These are phyloP conservation scores for Schizochytrium sp. DNA, from an alignment of 108 stramenopile genomes.

Conservation along the genomic window DNA sequence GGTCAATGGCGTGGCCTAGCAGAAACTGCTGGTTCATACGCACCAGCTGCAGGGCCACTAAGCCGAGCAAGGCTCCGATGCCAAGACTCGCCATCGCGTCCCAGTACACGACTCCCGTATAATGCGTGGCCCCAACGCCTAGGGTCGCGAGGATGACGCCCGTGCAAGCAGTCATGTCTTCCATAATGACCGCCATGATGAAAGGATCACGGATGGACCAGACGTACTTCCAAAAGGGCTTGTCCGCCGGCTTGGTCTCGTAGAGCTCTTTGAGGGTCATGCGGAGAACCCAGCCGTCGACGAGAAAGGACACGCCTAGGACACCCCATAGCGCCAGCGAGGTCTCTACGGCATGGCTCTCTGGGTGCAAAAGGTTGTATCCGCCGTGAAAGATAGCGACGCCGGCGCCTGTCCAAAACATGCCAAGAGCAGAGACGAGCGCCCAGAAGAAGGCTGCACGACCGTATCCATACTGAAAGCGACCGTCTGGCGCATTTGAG, in stretches of 20 bases:
- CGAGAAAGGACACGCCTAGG: constrained; percentile 29
- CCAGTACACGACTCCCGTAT: constrained; percentile 65
- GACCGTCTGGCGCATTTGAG: constrained; percentile 59
- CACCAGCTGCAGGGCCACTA: constrained; percentile 70
- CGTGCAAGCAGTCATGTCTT: constrained; percentile 89
- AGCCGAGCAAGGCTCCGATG: constrained; percentile 71
- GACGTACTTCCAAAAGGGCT: not conserved
- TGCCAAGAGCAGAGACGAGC: constrained; percentile 48
- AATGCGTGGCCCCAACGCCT: constrained; percentile 76
- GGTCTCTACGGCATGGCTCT: not conserved
- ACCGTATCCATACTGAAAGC: constrained; percentile 84
- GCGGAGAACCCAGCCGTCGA: constrained; percentile 35
- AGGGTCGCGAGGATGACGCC: constrained; percentile 81
- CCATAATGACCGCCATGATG: constrained; percentile 81
- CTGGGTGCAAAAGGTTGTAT: not conserved
- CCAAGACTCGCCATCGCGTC: constrained; percentile 83
- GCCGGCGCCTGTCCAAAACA: constrained; percentile 49
- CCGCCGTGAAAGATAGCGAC: constrained; percentile 31
- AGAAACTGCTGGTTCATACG: constrained; percentile 80
- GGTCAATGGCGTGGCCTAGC: constrained; percentile 82
- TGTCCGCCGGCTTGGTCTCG: not conserved
- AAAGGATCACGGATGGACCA: constrained; percentile 80
- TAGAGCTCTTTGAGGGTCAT: not conserved
- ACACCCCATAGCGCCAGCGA: constrained; percentile 37
- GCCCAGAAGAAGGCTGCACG: constrained; percentile 84